A percentile compares a stretch with the other conserved stretches of the same genome.
Evolutionary conservation across 2,329 filamentous ascomycete species (phyloP).

Genomic region (Arthroderma uncinatum): DNA sequence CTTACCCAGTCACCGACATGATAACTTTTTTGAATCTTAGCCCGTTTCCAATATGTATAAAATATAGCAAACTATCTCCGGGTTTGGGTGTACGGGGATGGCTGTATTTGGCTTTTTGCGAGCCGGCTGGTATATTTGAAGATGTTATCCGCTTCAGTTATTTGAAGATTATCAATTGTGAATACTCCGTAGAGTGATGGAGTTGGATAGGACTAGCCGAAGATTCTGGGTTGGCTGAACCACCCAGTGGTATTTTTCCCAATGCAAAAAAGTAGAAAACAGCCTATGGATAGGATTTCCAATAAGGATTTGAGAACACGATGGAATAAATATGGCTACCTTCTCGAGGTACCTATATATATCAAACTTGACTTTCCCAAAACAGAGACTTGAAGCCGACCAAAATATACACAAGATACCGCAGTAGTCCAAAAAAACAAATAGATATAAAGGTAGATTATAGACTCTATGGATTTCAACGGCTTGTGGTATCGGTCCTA

Average conservation of each 20-base stretch:
- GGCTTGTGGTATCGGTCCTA: too few relatives aligned
- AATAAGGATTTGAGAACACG: neutral
- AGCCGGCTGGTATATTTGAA: too few relatives aligned
- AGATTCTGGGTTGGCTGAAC: neutral
- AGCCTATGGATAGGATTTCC: neutral
- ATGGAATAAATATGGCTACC: neutral
- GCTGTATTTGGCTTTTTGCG: neutral
- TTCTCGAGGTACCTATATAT: too few relatives aligned
- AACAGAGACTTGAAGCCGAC: too few relatives aligned
- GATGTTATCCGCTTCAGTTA: neutral
- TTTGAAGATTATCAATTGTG: neutral
- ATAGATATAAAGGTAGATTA: too few relatives aligned
- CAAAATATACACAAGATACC: too few relatives aligned
- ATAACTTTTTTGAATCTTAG: neutral
- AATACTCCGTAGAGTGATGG: neutral
- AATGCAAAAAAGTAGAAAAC: neutral
- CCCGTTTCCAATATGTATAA: neutral
- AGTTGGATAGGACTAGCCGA: neutral
- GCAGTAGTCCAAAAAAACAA: too few relatives aligned
- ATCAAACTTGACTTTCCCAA: too few relatives aligned
- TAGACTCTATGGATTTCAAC: too few relatives aligned
- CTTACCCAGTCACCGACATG: constrained; percentile 24
- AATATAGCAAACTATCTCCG: neutral
- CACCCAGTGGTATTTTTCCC: neutral
- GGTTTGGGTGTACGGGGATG: neutral